A percentile compares a stretch with the other conserved stretches of the same genome.
Evolutionary conservation across 345 rosid genomes (phyloP).

Genomic region (Citrus hindsii): DNA sequence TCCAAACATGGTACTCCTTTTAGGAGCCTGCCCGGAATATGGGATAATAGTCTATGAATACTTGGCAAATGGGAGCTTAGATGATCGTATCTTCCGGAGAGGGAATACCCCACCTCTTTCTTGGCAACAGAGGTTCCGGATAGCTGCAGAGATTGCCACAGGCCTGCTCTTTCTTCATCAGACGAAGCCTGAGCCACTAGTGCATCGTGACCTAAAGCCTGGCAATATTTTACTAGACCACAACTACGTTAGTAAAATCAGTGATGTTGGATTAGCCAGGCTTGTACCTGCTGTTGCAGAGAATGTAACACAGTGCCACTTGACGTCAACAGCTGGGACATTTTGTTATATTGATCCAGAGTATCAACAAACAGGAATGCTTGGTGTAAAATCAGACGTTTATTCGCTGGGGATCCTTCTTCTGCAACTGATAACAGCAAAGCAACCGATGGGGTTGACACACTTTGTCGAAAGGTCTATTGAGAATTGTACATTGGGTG

Average conservation of each 20-base stretch:
- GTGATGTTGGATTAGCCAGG: constrained; percentile 87
- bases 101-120: constrained; percentile 59
- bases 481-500: constrained; percentile 48
- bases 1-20: constrained; percentile 92
- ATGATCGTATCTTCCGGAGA: constrained; percentile 56
- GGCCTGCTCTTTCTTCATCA: constrained; percentile 92
- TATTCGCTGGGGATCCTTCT: constrained; percentile 85
- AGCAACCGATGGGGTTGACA: constrained; percentile 70
- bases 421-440: constrained; percentile 77
- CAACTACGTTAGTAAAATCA: constrained; percentile 76
- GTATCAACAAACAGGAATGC: constrained; percentile 94
- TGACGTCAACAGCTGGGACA: constrained; percentile 86
- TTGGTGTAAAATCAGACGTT: constrained; percentile 85
- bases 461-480: constrained; percentile 48
- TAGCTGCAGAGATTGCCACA: constrained; percentile 81
- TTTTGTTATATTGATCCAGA: constrained; percentile 96
- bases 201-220: constrained; percentile 94
- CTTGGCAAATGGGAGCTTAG: constrained; percentile 92
- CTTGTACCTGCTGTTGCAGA: constrained; percentile 83
- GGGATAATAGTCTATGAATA: constrained; percentile 84
- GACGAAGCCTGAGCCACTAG: constrained; percentile 93
- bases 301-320: constrained; percentile 62
- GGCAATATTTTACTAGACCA: constrained; percentile 84
- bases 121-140: constrained; percentile 84
- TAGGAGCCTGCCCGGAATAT: constrained; percentile 95